Evolutionary conservation across 2,329 filamentous ascomycete genomes (phyloP), one percentile per base, ranked within the genome.

Genomic region (Fusarium marasasianum): DNA sequence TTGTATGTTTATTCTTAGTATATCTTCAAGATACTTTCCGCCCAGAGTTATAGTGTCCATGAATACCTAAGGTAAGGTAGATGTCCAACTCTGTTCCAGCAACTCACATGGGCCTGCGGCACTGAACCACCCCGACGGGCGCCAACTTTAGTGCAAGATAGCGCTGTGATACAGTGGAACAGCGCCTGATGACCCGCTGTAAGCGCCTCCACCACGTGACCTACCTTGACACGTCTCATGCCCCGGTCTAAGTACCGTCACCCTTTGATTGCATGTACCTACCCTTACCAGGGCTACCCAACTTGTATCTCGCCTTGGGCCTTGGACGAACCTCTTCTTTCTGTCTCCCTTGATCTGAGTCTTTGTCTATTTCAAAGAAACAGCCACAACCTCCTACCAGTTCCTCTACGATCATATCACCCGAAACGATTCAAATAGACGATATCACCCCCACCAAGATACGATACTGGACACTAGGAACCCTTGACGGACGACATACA

Each of bases 221-320:
- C 47, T 58, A 77, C 75, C 53, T 58, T 31, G 66, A 71, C 54
- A 68, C 73, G 48, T 74, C 71, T 69, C 75, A 75, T 76, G 72
- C 76, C 76, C 73, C 70, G 54, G 67, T 72, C 71, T 24, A 74
- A 69, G 72, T 74, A 71, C 69, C 73, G 69, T 76, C 66, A 66
- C 65, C 75, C 75, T 76, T 75, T 75, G 75, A 77, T 77, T 77
- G 75, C 75, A 66, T 59, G 72, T 75, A 69, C 68, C 72, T 75
- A 69, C 68, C 74, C 67, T 71, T 72, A 69, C 74, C 67, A 68
- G 72, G 64, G 61, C 65, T 63, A 73, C 63, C 74, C 54, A 60
- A 75, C 74, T 66, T 69, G 69, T 75, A 78, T 78, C 76, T 76
- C 57, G 76, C 68, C 76, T 75, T 76, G 72, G 69, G 58, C 65